A percentile compares a stretch with the other conserved stretches of the same genome.
phyloP scores from a whole-genome alignment of 2,329 filamentous ascomycete genomes.

The Talaromyces sp. region DNA sequence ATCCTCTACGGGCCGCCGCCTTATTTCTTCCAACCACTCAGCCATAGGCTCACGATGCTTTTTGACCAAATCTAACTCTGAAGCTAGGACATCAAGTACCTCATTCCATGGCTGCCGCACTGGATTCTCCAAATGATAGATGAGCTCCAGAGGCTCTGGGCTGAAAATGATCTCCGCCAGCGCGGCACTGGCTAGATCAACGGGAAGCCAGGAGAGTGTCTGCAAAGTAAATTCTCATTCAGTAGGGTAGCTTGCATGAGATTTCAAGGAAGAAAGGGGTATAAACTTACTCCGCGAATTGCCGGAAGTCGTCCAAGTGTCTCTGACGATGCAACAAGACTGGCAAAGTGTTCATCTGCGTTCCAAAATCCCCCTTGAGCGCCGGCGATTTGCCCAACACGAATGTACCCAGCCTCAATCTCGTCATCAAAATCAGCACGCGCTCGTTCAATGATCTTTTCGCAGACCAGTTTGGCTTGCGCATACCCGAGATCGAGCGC shows the following conservation, averaged over 20 bases:
- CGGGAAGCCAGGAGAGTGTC: slow-evolving; percentile 46
- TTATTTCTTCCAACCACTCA: not conserved
- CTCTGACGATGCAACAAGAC: slow-evolving; percentile 41
- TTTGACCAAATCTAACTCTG: slow-evolving; percentile 30
- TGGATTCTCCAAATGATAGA: slow-evolving; percentile 49
- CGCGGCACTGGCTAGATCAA: slow-evolving; percentile 39
- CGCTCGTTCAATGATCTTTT: slow-evolving; percentile 27
- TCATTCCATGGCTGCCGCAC: slow-evolving; percentile 40
- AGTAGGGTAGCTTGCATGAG: not conserved
- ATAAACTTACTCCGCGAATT: slow-evolving; percentile 30
- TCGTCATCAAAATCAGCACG: slow-evolving; percentile 21
- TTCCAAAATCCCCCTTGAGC: slow-evolving; percentile 38
- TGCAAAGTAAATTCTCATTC: not conserved
- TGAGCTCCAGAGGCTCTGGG: slow-evolving; percentile 24
- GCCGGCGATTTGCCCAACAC: slow-evolving; percentile 33
- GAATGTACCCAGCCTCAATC: slow-evolving; percentile 21
- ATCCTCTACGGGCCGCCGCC: slow-evolving; percentile 11
- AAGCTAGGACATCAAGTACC: slow-evolving; percentile 34
- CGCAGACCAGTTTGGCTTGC: slow-evolving; percentile 31
- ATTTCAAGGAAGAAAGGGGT: not conserved
- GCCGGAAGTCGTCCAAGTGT: slow-evolving; percentile 39
- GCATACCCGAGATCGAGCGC: slow-evolving; percentile 27
- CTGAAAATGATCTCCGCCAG: slow-evolving; percentile 33
- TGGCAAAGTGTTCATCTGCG: slow-evolving; percentile 43
- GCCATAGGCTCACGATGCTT: not conserved